These are phyloP conservation scores for Mortierella sp. DNA, from an alignment of 371 early-diverging fungal genomes.

Conservation along the genomic window DNA sequence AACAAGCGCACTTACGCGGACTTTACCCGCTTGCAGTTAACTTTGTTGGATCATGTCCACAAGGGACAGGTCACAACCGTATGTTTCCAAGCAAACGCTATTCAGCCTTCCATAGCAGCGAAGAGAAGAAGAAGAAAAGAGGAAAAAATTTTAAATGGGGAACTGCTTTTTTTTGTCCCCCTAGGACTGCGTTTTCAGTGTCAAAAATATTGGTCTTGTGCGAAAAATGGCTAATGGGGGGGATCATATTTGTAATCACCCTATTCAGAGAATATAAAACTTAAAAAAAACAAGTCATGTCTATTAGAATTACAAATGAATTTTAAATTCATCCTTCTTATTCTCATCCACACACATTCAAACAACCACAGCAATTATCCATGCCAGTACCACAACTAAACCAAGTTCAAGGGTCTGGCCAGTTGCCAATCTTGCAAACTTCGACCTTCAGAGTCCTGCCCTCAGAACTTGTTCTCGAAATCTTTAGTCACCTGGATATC, in stretches of 20 bases:
- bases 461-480: constrained; percentile 39
- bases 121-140: background rate
- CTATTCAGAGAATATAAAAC: no score
- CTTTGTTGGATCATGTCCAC: constrained; percentile 31
- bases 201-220: background rate
- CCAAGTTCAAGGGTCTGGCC: no score
- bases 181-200: constrained; percentile 11
- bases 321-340: no score
- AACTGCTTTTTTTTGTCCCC: background rate
- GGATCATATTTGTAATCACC: no score
- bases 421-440: constrained; percentile 19
- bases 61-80: constrained; percentile 28
- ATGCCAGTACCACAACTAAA: background rate
- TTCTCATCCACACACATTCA: background rate
- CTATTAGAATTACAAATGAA: background rate
- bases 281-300: background rate
- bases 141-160: background rate
- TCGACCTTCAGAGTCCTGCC: constrained; percentile 33
- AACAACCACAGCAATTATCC: no score
- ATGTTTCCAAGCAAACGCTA: constrained; percentile 59
- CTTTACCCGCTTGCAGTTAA: constrained; percentile 57
- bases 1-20: constrained; percentile 49
- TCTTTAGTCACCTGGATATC: constrained; percentile 43
- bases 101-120: constrained; percentile 53
- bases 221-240: no score